Evolutionary conservation across 257 asterid genomes (phyloP).

Genomic region (Solanum paucissectum): DNA sequence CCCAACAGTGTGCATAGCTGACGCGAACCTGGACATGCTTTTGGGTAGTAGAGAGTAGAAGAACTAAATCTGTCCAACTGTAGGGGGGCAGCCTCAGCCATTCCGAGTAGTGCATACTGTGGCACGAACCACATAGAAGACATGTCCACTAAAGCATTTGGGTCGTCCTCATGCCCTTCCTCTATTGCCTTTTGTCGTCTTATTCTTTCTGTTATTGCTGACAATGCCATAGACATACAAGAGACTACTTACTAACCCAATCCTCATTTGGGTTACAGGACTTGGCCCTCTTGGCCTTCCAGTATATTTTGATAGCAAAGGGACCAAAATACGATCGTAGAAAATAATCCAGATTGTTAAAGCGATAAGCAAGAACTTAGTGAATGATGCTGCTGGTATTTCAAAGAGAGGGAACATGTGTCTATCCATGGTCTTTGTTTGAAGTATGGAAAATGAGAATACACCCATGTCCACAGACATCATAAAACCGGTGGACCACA

Average conservation of each 20-base stretch:
- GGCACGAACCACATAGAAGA: slow-evolving; percentile 22
- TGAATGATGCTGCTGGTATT: slow-evolving; percentile 18
- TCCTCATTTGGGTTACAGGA: slow-evolving; percentile 5
- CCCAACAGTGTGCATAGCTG: background rate
- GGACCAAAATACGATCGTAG: slow-evolving; percentile 1
- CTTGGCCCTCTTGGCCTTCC: background rate
- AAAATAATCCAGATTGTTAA: slow-evolving; percentile 2
- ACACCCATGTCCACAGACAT: background rate
- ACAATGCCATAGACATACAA: background rate
- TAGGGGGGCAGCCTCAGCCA: slow-evolving; percentile 4
- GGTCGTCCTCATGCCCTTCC: background rate
- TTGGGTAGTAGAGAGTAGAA: slow-evolving; percentile 8
- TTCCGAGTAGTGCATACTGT: background rate
- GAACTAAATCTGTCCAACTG: slow-evolving; percentile 11
- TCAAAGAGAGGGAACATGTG: slow-evolving; percentile 1
- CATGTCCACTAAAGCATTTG: slow-evolving; percentile 1
- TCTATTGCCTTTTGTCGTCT: background rate
- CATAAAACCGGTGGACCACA: slow-evolving; percentile 5
- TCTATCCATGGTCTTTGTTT: slow-evolving; percentile 4
- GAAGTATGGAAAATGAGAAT: background rate
- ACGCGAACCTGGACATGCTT: slow-evolving; percentile 14
- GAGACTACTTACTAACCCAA: background rate
- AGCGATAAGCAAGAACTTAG: background rate
- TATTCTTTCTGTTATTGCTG: slow-evolving; percentile 6
- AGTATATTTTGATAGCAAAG: slow-evolving; percentile 1